Conservation (phyloP, 2,329 filamentous ascomycete genomes). For the Paracorniculantispora psalliotae region DNA sequence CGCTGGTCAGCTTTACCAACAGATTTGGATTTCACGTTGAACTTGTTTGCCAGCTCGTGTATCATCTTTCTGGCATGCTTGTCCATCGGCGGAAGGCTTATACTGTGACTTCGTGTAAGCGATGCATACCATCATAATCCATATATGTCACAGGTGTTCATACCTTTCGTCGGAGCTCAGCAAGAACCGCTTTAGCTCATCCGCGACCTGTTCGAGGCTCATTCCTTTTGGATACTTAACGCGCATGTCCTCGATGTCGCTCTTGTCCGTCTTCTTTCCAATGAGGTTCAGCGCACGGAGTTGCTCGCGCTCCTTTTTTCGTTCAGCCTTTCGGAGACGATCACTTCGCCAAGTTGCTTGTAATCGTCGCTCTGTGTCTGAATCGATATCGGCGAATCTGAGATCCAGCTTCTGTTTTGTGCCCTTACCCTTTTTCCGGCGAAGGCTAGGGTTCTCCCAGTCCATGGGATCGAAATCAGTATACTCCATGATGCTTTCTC, state of each 20-base stretch:
- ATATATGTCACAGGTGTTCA: not conserved
- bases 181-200: constrained; percentile 70
- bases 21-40: constrained; percentile 81
- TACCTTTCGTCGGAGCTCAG: constrained; percentile 58
- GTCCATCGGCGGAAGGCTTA: constrained; percentile 71
- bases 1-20: constrained; percentile 67
- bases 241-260: constrained; percentile 54
- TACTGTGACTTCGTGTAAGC: constrained; percentile 49
- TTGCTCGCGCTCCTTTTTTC: constrained; percentile 65
- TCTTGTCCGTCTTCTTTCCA: constrained; percentile 50
- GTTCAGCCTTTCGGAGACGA: constrained; percentile 63
- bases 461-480: constrained; percentile 83
- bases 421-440: constrained; percentile 57
- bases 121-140: too few relatives aligned
- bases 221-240: constrained; percentile 71
- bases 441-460: constrained; percentile 65
- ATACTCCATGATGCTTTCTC: constrained; percentile 29
- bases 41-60: constrained; percentile 69
- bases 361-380: constrained; percentile 59
- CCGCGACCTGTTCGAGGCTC: constrained; percentile 62
- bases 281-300: constrained; percentile 62
- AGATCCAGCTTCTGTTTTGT: constrained; percentile 42
- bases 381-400: constrained; percentile 54
- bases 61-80: constrained; percentile 70
- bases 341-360: constrained; percentile 61